Evolutionary conservation across 2,329 filamentous ascomycete species (phyloP).

Genomic region (Aspergillus fumigatus): DNA sequence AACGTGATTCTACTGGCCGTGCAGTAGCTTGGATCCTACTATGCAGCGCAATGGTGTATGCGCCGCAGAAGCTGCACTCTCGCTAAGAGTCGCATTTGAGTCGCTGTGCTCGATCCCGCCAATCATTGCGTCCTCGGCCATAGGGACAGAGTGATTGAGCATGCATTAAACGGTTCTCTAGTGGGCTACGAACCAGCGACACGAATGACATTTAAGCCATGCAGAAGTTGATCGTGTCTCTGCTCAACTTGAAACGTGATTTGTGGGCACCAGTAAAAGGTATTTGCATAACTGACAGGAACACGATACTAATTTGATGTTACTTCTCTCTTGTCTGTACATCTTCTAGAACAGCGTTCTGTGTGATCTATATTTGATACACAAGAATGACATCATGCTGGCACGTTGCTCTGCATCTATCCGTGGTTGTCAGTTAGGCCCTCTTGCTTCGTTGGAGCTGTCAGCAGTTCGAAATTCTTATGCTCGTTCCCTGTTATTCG

Average conservation of each 20-base stretch:
- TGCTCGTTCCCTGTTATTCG: slow-evolving; percentile 12
- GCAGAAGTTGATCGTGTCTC: not conserved
- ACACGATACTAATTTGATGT: not conserved
- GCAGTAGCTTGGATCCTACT: not conserved
- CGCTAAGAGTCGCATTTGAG: not conserved
- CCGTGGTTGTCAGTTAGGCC: slow-evolving; percentile 5
- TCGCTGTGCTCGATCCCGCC: not conserved
- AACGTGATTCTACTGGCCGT: not conserved
- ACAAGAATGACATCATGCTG: slow-evolving; percentile 10
- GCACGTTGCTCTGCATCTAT: slow-evolving; percentile 14
- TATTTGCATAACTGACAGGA: not conserved
- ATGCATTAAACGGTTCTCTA: not conserved
- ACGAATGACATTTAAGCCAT: not conserved
- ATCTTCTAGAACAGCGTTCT: slow-evolving; percentile 4
- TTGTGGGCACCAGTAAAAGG: not conserved
- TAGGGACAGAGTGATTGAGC: not conserved
- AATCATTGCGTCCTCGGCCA: not conserved
- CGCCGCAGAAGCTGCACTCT: not conserved
- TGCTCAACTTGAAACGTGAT: not conserved
- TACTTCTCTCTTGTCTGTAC: slow-evolving; percentile 7
- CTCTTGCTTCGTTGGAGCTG: slow-evolving; percentile 2
- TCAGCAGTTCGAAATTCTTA: slow-evolving; percentile 3
- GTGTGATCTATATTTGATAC: slow-evolving; percentile 3
- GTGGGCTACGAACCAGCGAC: not conserved
- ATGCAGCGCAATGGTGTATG: not conserved